phyloP scores from a whole-genome alignment of 73 alveolate species.

The Blepharisma japonicum region DNA sequence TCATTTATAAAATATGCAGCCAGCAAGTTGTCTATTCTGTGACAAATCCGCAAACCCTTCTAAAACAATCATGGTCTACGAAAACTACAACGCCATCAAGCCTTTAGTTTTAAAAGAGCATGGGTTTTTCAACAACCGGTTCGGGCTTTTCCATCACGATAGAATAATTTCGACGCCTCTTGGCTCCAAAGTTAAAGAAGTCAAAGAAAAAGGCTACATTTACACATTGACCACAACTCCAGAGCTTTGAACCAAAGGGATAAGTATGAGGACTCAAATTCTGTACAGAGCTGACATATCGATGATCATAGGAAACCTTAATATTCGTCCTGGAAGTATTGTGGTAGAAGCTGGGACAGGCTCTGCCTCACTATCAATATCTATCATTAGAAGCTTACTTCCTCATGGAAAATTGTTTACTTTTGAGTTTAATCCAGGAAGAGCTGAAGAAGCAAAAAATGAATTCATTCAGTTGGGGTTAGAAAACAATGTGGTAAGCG shows the following conservation, averaged over 20 bases:
- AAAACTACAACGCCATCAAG: slow-evolving; percentile 2
- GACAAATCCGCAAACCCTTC: no score
- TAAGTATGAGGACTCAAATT: slow-evolving; percentile 86
- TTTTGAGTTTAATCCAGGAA: slow-evolving; percentile 89
- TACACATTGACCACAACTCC: slow-evolving; percentile 61
- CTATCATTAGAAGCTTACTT: slow-evolving; percentile 72
- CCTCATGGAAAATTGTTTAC: slow-evolving; percentile 92
- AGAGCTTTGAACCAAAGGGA: slow-evolving; percentile 56
- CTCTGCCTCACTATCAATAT: slow-evolving; percentile 85
- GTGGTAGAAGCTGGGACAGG: slow-evolving; percentile 98
- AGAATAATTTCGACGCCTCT: not conserved
- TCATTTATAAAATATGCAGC: no score
- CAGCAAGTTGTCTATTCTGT: no score
- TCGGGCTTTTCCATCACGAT: slow-evolving; percentile 17
- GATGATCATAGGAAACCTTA: slow-evolving; percentile 63
- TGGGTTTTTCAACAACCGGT: slow-evolving; percentile 3
- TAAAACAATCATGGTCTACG: not conserved
- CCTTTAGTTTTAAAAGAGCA: not conserved
- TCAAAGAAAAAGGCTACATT: slow-evolving; percentile 50
- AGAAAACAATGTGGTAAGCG: slow-evolving; percentile 53
- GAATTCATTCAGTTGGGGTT: slow-evolving; percentile 75
- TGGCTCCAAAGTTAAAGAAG: not conserved
- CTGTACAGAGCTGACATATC: slow-evolving; percentile 94
- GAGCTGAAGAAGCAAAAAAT: slow-evolving; percentile 83
- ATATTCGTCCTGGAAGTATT: slow-evolving; percentile 60